Evolutionary conservation across 768 basidiomycete genomes (phyloP), one percentile per base, ranked within the genome.

Genomic region (Tulasnella sp.): DNA sequence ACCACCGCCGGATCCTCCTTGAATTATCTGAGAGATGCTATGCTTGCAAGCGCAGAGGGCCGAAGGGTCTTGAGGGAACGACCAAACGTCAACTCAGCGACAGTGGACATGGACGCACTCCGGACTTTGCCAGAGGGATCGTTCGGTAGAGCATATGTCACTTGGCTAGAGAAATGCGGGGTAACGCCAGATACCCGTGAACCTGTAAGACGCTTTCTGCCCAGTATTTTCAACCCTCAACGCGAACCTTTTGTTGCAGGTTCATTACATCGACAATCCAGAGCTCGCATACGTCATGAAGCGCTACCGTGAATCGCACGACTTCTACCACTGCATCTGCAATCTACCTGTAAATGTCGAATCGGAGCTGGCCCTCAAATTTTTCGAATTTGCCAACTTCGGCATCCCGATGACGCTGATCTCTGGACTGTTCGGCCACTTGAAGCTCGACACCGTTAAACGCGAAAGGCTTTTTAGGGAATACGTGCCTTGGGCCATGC

Each of bases 271-370:
- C 59, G 81, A 87, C 68, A 91, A 97, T 67, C 92, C 93, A 1
- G 94, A 96, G 67, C 80, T 96, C 10, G 96, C 96, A 24, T 98
- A 96, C 71, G 88, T 98, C 58, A 91, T 99, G 87, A 90, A 94
- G 65, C 85, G 95, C 52, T 99, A 98, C 70, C 85, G 95, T 24
- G 94, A 99, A 73, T 95, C 88, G 64, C 96, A 99, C 72, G 95
- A 99, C 73, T 86, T 98, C 65, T 96, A 97, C 69, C 96, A 99
- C 68, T 89, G 88, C 67, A 79, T 98, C 62, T 84, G 83, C 73
- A 82, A 82, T 65, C 78, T 98, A 8, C 93, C 92, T 0, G 91
- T 97, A 60, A 85, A 84, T 62, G 86, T 95, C 67, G 81, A 87
- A 60, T 89, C 86, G 49, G 96, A 99, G 70, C 78, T 99, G 29